Base-by-base conservation (phyloP, 2,329 filamentous ascomycete species). In the Zymoseptoria brevis region DNA sequence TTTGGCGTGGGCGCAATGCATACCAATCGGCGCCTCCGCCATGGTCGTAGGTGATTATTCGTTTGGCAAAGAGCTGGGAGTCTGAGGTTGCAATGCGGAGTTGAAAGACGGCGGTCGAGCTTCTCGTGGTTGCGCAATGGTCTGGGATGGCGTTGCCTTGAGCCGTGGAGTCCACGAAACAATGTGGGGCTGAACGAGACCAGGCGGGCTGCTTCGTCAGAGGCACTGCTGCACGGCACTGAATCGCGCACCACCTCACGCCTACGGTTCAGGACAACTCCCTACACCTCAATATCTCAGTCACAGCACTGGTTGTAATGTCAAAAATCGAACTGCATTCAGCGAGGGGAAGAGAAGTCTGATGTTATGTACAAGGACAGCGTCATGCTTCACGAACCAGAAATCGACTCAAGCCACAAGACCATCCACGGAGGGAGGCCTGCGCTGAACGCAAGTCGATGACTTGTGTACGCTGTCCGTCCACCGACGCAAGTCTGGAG, bases 1-100 rank as follows among this genome's bases (percentile, higher is more conserved):
- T 54, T 54, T 45, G 21, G 19, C 29, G 54, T 41, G 54, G 52
- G 19, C 9, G 35, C 30, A 19, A 16, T 55, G 54, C 69, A 62
- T 75, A 79, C 77, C 77, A 70, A 80, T 80, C 67, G 77, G 77
- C 66, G 74, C 75, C 67, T 79, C 77, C 61, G 77, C 75, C 77
- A 79, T 80, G 58, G 62, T 75, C 57, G 60, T 55, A n/a, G 30
- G 21, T 49, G 41, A 13, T 41, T 41, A 16, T 7, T 45, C n/a
- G 11, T 45, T 45, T 45, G 35, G 13, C 35, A 45, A 45, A 16
- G 6, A n/a, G 50, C 3, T 29, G 54, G 21, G 22, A 45, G 50
- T n/a, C 45, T 54, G 41, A 16, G 7, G 53, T 16, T 48, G 54
- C 48, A n/a, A 26, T 9, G 26, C 22, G 22, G 48, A 58, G 52